Percentiles rank a stretch among this genome's conserved stretches.
phyloP scores from a whole-genome alignment of 768 basidiomycete species.

The Calocybe cyanea region DNA sequence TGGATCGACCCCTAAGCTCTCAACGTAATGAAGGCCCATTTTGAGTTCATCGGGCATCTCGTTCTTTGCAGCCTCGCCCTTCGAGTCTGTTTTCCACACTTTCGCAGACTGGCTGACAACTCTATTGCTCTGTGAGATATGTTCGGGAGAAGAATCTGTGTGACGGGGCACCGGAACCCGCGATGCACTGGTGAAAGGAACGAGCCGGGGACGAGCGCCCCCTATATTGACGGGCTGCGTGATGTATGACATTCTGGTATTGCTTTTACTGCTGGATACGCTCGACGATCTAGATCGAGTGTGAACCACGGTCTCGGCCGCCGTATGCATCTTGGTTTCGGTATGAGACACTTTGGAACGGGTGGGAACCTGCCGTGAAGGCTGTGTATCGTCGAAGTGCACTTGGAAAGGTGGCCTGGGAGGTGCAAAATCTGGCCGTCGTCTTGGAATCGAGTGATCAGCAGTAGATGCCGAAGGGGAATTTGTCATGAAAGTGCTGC shows the following conservation, averaged over 20 bases:
- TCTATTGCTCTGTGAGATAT: conserved; percentile 31
- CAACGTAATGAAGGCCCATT: conserved; percentile 69
- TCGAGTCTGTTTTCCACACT: conserved; percentile 32
- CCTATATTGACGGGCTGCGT: conserved; percentile 25
- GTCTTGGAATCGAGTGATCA: conserved; percentile 60
- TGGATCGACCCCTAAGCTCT: conserved; percentile 58
- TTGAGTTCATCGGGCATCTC: conserved; percentile 60
- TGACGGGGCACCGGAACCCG: conserved; percentile 61
- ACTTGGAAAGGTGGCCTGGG: conserved; percentile 45
- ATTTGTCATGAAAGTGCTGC: conserved; percentile 46
- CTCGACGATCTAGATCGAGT: conserved; percentile 52
- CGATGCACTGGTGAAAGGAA: conserved; percentile 67
- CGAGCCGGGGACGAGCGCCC: conserved; percentile 52
- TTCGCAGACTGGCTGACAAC: conserved; percentile 66
- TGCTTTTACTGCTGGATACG: conserved; percentile 43
- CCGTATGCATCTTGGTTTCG: conserved; percentile 32
- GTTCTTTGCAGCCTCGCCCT: conserved; percentile 25
- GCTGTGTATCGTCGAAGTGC: conserved; percentile 33
- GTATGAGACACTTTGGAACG: conserved; percentile 31
- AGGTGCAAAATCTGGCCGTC: conserved; percentile 68
- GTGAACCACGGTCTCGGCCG: conserved; percentile 39
- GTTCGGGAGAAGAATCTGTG: conserved; percentile 28
- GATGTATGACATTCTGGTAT: conserved; percentile 27
- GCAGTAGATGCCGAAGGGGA: conserved; percentile 68
- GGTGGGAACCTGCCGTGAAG: conserved; percentile 32